These are phyloP conservation scores for Lactifluus echinatus DNA, from an alignment of 768 basidiomycete species.

Conservation along the genomic window DNA sequence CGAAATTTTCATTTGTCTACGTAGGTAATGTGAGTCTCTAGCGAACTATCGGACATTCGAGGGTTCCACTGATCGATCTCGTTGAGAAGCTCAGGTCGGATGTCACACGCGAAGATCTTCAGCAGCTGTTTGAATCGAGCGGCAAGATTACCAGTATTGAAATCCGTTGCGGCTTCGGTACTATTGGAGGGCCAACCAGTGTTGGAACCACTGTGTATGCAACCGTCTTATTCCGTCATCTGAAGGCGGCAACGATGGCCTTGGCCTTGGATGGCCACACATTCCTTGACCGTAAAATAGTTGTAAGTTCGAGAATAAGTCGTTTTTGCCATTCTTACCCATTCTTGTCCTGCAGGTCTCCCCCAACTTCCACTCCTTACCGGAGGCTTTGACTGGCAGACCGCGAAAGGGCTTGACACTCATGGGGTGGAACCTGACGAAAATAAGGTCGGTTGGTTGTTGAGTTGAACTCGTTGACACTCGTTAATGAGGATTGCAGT, in stretches of 20 bases:
- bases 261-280: not conserved
- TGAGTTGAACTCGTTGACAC: too few species aligned
- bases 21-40: conserved; percentile 51
- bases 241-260: not conserved
- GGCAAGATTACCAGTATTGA: conserved; percentile 30
- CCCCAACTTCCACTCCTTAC: too few species aligned
- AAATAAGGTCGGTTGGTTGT: too few species aligned
- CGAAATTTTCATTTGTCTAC: conserved; percentile 33
- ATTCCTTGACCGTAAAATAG: conserved; percentile 2
- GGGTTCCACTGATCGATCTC: not conserved
- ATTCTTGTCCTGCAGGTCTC: not conserved
- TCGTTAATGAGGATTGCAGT: not conserved
- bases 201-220: conserved; percentile 2
- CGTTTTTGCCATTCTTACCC: not conserved
- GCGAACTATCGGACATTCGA: conserved; percentile 24
- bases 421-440: too few species aligned
- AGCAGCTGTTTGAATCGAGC: conserved; percentile 29
- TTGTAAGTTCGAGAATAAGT: not conserved
- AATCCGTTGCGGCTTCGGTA: conserved; percentile 32
- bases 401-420: too few species aligned
- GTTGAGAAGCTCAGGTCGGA: conserved; percentile 20
- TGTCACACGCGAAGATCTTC: conserved; percentile 30
- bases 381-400: too few species aligned
- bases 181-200: not conserved
- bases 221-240: not conserved